Conservation (phyloP, 108 stramenopile species). For the Fistulifera pelliculosa region DNA sequence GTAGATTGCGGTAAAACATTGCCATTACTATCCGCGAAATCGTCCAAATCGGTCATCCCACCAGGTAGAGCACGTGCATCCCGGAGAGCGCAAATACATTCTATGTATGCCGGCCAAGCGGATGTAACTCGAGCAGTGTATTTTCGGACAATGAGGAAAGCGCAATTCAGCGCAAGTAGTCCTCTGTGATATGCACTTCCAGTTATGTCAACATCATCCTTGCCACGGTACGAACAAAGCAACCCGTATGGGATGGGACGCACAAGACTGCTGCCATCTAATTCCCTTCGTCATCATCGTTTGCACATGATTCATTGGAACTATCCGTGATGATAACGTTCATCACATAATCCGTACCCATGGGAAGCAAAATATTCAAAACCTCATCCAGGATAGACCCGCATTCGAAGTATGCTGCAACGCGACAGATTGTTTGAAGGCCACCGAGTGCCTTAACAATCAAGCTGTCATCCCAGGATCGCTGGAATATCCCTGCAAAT, state of each 20-base stretch:
- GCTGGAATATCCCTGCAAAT: conserved; percentile 67
- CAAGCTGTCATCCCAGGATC: conserved; percentile 79
- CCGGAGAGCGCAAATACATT: conserved; percentile 60
- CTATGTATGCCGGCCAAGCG: conserved; percentile 58
- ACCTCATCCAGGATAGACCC: conserved; percentile 59
- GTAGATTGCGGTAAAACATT: conserved; percentile 54
- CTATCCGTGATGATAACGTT: conserved; percentile 44
- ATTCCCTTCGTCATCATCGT: conserved; percentile 9
- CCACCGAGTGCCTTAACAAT: conserved; percentile 69
- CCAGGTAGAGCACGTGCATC: conserved; percentile 60
- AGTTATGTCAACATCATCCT: conserved; percentile 22
- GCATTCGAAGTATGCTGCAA: conserved; percentile 54
- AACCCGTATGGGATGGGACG: conserved; percentile 31
- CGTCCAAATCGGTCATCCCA: conserved; percentile 67
- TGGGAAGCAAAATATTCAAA: conserved; percentile 41
- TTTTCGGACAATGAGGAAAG: conserved; percentile 50
- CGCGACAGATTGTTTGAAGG: conserved; percentile 50
- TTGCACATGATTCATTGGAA: neutral
- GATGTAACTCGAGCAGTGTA: conserved; percentile 32
- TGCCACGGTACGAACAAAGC: conserved; percentile 15
- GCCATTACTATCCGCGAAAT: conserved; percentile 79
- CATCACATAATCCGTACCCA: conserved; percentile 59
- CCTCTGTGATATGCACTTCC: conserved; percentile 75
- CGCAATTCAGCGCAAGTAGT: conserved; percentile 57
- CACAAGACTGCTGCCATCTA: neutral